Percentiles rank a stretch among this genome's conserved stretches.
Evolutionary conservation across 441 rosid genomes (phyloP).

Genomic region (Adansonia madagascariensis): DNA sequence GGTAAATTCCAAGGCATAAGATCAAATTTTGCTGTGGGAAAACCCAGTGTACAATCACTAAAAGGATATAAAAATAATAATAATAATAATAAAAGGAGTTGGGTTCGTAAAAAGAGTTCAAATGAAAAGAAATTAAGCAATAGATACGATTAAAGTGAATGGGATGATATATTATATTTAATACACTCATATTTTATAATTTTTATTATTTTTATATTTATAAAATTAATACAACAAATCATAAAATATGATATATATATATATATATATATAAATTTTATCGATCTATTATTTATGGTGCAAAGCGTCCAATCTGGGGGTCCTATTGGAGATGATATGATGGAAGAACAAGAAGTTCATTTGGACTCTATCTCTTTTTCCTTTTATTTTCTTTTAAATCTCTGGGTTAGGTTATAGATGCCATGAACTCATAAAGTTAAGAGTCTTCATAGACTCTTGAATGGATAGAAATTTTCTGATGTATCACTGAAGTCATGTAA

Average conservation of each 20-base stretch:
- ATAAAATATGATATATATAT: too few species aligned
- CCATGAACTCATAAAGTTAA: neutral
- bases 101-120: neutral
- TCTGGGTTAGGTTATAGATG: neutral
- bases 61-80: neutral
- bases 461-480: neutral
- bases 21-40: neutral
- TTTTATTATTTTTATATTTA: too few species aligned
- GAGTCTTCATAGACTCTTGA: neutral
- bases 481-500: neutral
- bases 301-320: conserved; percentile 12
- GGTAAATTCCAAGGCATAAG: conserved; percentile 7
- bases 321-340: conserved; percentile 10
- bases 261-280: too few species aligned
- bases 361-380: neutral
- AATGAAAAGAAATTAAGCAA: neutral
- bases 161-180: too few species aligned
- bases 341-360: conserved; percentile 9
- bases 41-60: neutral
- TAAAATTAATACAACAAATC: too few species aligned
- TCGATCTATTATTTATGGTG: neutral
- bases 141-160: too few species aligned
- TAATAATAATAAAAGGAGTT: too few species aligned
- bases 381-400: neutral
- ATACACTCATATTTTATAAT: too few species aligned